Evolutionary conservation across 2,329 filamentous ascomycete genomes (phyloP).

Genomic region (Bisporella sp.): DNA sequence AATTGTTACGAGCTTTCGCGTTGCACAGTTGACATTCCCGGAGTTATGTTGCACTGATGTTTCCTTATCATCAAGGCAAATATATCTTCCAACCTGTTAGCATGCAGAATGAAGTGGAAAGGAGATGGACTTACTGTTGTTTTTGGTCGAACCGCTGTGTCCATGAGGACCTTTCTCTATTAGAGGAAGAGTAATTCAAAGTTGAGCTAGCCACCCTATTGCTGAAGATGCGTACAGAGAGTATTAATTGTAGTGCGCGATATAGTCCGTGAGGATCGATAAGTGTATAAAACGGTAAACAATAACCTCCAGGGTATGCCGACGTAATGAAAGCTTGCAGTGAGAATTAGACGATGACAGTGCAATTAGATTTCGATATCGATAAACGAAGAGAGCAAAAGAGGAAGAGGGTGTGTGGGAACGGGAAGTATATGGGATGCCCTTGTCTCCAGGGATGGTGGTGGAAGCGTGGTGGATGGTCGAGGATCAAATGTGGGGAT

Average conservation of each 20-base stretch:
- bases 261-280: conserved; percentile 19
- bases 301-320: conserved; percentile 22
- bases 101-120: neutral
- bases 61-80: no score
- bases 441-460: neutral
- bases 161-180: conserved; percentile 2
- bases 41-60: no score
- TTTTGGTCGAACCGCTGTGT: conserved; percentile 1
- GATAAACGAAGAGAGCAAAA: neutral
- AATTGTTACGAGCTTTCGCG: no score
- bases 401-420: conserved; percentile 5
- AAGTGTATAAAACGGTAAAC: conserved; percentile 12
- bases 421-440: conserved; percentile 3
- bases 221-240: neutral
- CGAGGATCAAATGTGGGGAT: neutral
- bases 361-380: no score
- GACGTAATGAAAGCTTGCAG: neutral
- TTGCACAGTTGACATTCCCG: no score
- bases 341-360: neutral
- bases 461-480: no score
- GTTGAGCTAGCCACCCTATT: no score
- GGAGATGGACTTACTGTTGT: conserved; percentile 19
- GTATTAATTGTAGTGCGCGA: conserved; percentile 1
- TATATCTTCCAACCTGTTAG: no score
- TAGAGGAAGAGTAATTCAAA: no score